A percentile compares a stretch with the other conserved stretches of the same genome.
phyloP scores from a whole-genome alignment of 768 basidiomycete genomes.

The Lyophyllum decastes region DNA sequence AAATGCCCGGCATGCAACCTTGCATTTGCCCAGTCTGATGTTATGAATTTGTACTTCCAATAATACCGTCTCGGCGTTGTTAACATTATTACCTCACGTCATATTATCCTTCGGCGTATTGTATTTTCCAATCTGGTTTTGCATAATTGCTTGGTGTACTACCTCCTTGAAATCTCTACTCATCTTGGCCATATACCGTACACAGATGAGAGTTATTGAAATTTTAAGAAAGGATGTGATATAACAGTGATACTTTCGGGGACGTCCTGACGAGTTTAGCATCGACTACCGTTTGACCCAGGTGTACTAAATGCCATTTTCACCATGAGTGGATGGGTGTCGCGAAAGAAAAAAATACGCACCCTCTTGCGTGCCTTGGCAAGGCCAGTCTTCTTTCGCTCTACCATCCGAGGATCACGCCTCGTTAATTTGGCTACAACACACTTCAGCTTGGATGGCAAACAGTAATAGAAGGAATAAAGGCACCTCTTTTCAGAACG shows the following conservation, averaged over 20 bases:
- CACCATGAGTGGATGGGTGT: background rate
- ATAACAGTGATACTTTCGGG: background rate
- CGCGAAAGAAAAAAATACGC: conserved; percentile 32
- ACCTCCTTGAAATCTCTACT: background rate
- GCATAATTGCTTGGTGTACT: conserved; percentile 5
- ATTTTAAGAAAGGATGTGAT: background rate
- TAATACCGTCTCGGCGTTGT: conserved; percentile 22
- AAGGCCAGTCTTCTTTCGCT: conserved; percentile 94
- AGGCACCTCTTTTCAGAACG: conserved; percentile 74
- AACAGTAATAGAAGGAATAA: background rate
- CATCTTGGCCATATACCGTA: background rate
- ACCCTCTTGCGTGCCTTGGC: conserved; percentile 93
- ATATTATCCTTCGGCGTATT: conserved; percentile 12
- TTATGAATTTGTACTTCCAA: conserved; percentile 53
- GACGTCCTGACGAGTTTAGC: background rate
- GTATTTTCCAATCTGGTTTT: background rate
- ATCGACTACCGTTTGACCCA: conserved; percentile 91
- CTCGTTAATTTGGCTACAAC: conserved; percentile 76
- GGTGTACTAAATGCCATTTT: conserved; percentile 56
- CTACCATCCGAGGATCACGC: conserved; percentile 97
- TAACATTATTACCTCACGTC: conserved; percentile 19
- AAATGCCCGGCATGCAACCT: conserved; percentile 91
- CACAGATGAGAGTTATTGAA: background rate
- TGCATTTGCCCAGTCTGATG: conserved; percentile 82
- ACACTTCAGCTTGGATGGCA: conserved; percentile 8